Conservation (phyloP, 129 eudicot species). For the Centrapalus pauciflorus region DNA sequence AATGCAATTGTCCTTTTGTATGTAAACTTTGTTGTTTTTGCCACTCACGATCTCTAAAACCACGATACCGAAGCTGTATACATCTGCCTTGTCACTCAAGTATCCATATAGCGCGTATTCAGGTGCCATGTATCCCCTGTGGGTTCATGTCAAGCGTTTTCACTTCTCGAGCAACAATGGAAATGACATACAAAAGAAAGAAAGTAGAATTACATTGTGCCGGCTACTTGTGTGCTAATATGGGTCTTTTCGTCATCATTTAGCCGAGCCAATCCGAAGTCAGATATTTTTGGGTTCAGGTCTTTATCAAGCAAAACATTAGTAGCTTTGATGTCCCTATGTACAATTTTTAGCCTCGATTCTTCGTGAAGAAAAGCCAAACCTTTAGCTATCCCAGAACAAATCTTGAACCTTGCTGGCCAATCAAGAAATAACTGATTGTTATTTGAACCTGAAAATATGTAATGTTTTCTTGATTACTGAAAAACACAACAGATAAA, state of each 20-base stretch:
- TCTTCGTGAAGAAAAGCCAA: constrained; percentile 62
- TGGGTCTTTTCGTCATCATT: constrained; percentile 50
- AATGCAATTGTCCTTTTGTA: constrained; percentile 39
- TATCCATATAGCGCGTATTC: constrained; percentile 68
- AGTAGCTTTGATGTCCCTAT: too few relatives aligned
- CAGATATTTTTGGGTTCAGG: constrained; percentile 55
- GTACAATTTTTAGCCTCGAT: constrained; percentile 52
- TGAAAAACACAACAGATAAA: neutral
- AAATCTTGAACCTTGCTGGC: constrained; percentile 51
- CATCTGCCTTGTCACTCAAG: constrained; percentile 60
- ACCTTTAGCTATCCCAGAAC: constrained; percentile 56
- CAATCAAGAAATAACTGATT: constrained; percentile 42
- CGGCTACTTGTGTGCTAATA: constrained; percentile 57
- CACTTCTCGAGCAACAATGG: too few relatives aligned
- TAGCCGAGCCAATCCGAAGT: constrained; percentile 63
- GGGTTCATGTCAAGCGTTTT: neutral
- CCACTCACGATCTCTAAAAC: constrained; percentile 64
- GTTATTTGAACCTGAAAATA: constrained; percentile 24
- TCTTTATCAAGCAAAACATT: too few relatives aligned
- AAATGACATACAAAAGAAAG: neutral
- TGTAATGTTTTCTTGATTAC: neutral
- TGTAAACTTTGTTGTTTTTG: constrained; percentile 52
- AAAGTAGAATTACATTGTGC: constrained; percentile 46
- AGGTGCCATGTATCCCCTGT: constrained; percentile 79
- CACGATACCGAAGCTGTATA: constrained; percentile 62